These are phyloP conservation scores for Coemansia sp. DNA, from an alignment of 192 early-diverging fungal genomes.

Conservation along the genomic window DNA sequence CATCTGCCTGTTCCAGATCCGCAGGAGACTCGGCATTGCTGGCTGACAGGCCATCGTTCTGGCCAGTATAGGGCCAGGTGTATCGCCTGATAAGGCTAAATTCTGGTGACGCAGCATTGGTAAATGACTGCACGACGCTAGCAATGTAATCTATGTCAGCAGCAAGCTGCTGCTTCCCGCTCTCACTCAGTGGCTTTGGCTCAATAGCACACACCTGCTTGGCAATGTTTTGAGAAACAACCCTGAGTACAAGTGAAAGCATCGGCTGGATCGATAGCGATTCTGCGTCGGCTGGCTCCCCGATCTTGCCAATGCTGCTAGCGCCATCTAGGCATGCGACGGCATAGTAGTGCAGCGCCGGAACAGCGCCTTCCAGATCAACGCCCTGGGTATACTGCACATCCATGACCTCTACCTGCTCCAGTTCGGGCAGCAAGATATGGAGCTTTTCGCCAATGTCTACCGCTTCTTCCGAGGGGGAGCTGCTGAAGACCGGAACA, in stretches of 20 bases:
- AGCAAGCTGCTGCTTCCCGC: conserved; percentile 28
- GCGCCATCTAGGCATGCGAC: conserved; percentile 9
- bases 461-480: conserved; percentile 50
- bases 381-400: conserved; percentile 20
- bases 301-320: neutral
- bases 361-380: conserved; percentile 11
- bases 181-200: conserved; percentile 26
- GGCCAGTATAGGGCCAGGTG: neutral
- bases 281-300: neutral
- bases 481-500: conserved; percentile 41
- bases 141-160: conserved; percentile 45
- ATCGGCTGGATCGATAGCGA: conserved; percentile 27
- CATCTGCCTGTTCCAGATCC: neutral
- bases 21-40: neutral
- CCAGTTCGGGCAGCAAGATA: conserved; percentile 49
- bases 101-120: conserved; percentile 2
- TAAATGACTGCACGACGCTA: conserved; percentile 39
- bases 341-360: conserved; percentile 20
- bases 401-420: conserved; percentile 44
- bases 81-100: conserved; percentile 23
- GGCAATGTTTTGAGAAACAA: conserved; percentile 21
- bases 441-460: conserved; percentile 54
- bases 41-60: neutral
- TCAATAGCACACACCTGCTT: conserved; percentile 24
- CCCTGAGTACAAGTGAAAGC: conserved; percentile 32